Percentiles rank a stretch among this genome's conserved stretches.
Conservation (phyloP, 768 basidiomycete genomes). For the Piloderma croceum region DNA sequence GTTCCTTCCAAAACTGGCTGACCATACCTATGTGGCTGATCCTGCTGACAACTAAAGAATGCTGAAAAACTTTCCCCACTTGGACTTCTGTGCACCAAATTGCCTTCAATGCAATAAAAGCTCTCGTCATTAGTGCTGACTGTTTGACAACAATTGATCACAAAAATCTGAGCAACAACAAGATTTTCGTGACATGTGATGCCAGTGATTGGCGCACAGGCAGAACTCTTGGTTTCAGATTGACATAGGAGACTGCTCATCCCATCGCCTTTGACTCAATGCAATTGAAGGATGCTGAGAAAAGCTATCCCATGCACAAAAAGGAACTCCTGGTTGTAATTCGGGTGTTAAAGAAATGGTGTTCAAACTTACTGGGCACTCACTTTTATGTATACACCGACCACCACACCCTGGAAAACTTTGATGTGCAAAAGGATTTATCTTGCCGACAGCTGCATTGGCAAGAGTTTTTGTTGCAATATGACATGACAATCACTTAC, state of each 20-base stretch:
- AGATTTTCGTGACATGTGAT: conserved; percentile 31
- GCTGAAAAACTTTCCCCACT: conserved; percentile 12
- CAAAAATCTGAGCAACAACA: conserved; percentile 19
- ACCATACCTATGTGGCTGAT: conserved; percentile 24
- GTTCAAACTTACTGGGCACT: conserved; percentile 17
- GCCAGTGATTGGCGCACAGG: conserved; percentile 26
- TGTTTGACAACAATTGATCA: conserved; percentile 31
- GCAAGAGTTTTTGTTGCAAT: conserved; percentile 33
- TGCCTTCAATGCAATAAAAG: conserved; percentile 34
- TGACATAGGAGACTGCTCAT: conserved; percentile 23
- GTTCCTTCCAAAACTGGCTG: conserved; percentile 24
- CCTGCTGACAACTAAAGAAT: conserved; percentile 19
- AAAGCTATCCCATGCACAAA: conserved; percentile 34
- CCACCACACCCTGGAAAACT: conserved; percentile 32
- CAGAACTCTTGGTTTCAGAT: conserved; percentile 26
- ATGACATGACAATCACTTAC: too few relatives aligned
- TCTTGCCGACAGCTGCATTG: conserved; percentile 31
- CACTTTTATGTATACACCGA: conserved; percentile 28
- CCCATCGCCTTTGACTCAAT: conserved; percentile 31
- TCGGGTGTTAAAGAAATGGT: conserved; percentile 23
- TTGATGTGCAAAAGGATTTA: conserved; percentile 27
- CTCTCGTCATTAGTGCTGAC: conserved; percentile 16
- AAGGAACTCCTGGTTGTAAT: conserved; percentile 35
- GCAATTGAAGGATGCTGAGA: conserved; percentile 27
- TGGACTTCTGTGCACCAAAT: conserved; percentile 25